A percentile compares a stretch with the other conserved stretches of the same genome.
These are phyloP conservation scores for Raffaelea ambrosiae DNA, from an alignment of 2,329 filamentous ascomycete genomes.

Conservation along the genomic window DNA sequence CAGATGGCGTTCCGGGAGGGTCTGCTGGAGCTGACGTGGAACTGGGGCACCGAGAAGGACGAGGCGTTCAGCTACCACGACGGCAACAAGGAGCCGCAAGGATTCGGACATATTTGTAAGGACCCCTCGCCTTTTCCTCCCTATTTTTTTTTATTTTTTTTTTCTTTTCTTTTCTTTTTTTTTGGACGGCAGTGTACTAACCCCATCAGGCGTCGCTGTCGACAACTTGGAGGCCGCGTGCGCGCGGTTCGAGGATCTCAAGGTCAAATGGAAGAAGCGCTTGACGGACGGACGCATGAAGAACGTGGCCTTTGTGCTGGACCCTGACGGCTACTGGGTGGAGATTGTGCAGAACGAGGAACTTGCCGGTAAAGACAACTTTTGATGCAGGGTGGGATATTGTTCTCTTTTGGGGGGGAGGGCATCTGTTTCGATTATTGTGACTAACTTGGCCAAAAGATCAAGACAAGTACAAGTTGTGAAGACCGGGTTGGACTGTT, in stretches of 20 bases:
- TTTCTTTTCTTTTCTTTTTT: neutral
- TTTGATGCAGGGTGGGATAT: too few species aligned
- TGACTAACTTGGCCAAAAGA: too few species aligned
- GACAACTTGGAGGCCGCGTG: constrained; percentile 87
- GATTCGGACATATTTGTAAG: constrained; percentile 87
- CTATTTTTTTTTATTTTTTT: neutral
- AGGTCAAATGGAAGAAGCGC: constrained; percentile 89
- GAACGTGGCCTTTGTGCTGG: constrained; percentile 85
- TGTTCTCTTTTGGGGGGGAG: too few species aligned
- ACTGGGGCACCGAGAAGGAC: constrained; percentile 76
- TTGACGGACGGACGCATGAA: constrained; percentile 89
- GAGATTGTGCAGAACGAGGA: constrained; percentile 72
- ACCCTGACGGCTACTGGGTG: constrained; percentile 82
- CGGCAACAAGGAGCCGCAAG: constrained; percentile 84
- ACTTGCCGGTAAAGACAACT: constrained; percentile 45
- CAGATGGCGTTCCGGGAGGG: constrained; percentile 56
- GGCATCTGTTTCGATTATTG: too few species aligned
- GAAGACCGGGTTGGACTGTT: too few species aligned
- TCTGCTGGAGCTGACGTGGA: constrained; percentile 83
- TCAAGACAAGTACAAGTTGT: too few species aligned
- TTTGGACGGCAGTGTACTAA: neutral
- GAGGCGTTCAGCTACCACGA: constrained; percentile 80
- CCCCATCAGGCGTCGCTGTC: constrained; percentile 59
- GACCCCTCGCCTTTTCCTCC: constrained; percentile 13
- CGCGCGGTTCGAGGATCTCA: constrained; percentile 70